Conservation (phyloP, 2,329 filamentous ascomycete species). For the Trichoderma atroviride region DNA sequence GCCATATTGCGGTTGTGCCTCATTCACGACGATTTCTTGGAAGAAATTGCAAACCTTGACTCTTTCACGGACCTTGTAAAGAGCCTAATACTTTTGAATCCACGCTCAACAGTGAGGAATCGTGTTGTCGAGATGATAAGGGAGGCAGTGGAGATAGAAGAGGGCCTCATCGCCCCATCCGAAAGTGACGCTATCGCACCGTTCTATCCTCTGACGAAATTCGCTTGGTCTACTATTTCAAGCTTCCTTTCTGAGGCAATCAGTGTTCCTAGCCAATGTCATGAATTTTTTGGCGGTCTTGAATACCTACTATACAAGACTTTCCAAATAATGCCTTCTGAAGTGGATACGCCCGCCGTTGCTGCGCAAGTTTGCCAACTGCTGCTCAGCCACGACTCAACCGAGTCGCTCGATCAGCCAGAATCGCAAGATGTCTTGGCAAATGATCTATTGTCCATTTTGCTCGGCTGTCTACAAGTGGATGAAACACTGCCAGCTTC, state of each 20-base stretch:
- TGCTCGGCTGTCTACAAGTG: slow-evolving; percentile 39
- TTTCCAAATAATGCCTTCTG: slow-evolving; percentile 32
- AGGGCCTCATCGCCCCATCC: slow-evolving; percentile 2
- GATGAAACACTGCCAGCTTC: slow-evolving; percentile 35
- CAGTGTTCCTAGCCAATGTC: slow-evolving; percentile 41
- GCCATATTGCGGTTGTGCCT: slow-evolving; percentile 38
- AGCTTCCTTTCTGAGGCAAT: slow-evolving; percentile 41
- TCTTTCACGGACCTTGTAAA: slow-evolving; percentile 33
- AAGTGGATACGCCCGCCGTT: slow-evolving; percentile 38
- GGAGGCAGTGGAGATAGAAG: slow-evolving; percentile 30
- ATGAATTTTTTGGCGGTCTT: slow-evolving; percentile 50
- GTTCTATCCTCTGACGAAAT: slow-evolving; percentile 30
- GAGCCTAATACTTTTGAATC: slow-evolving; percentile 36
- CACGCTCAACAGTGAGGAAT: slow-evolving; percentile 34
- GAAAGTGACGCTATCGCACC: neutral
- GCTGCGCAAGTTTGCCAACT: slow-evolving; percentile 37
- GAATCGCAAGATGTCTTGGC: slow-evolving; percentile 37
- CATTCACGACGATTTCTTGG: slow-evolving; percentile 37
- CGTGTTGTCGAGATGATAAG: slow-evolving; percentile 42
- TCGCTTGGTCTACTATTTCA: slow-evolving; percentile 40
- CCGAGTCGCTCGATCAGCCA: slow-evolving; percentile 43
- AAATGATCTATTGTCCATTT: slow-evolving; percentile 36
- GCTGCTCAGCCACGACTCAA: slow-evolving; percentile 45
- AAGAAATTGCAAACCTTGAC: slow-evolving; percentile 31
- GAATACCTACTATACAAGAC: slow-evolving; percentile 46